These are phyloP conservation scores for Extremus antarcticus DNA, from an alignment of 495 filamentous ascomycete genomes.

Conservation along the genomic window DNA sequence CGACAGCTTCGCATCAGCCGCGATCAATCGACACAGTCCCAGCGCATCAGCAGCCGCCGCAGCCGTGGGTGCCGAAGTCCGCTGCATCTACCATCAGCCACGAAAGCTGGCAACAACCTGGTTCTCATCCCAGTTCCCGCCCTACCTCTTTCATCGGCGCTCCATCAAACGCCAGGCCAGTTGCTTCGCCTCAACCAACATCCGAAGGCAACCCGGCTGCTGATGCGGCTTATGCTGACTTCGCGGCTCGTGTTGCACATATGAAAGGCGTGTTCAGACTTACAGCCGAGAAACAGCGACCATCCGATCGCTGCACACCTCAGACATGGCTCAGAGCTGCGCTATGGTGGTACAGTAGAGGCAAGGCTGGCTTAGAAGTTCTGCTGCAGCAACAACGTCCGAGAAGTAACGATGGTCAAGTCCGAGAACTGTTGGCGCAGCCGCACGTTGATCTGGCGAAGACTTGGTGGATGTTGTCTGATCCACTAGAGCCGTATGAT, in stretches of 20 bases:
- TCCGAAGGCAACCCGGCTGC: constrained; percentile 29
- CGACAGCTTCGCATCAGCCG: not conserved
- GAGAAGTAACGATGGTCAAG: constrained; percentile 37
- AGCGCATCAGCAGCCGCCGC: not conserved
- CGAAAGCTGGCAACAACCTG: too few relatives aligned
- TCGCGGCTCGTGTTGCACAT: constrained; percentile 54
- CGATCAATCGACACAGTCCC: not conserved
- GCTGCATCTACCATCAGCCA: too few relatives aligned
- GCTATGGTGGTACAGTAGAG: constrained; percentile 81
- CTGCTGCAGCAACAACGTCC: constrained; percentile 23
- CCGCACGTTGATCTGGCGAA: constrained; percentile 66
- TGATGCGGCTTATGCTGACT: constrained; percentile 56
- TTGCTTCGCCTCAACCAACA: constrained; percentile 1
- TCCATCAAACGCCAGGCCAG: not conserved
- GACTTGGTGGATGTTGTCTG: constrained; percentile 65
- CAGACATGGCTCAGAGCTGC: constrained; percentile 50
- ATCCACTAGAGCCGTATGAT: constrained; percentile 36
- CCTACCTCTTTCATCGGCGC: not conserved
- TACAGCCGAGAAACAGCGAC: constrained; percentile 59
- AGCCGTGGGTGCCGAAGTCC: not conserved
- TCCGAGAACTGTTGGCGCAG: constrained; percentile 32
- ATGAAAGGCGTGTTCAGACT: constrained; percentile 57
- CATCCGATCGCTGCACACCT: constrained; percentile 45
- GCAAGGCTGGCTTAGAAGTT: constrained; percentile 59
- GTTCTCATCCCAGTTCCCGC: not conserved